A percentile compares a stretch with the other conserved stretches of the same genome.
Conservation (phyloP, 2,329 filamentous ascomycete species). For the Hypoxylon sp. region DNA sequence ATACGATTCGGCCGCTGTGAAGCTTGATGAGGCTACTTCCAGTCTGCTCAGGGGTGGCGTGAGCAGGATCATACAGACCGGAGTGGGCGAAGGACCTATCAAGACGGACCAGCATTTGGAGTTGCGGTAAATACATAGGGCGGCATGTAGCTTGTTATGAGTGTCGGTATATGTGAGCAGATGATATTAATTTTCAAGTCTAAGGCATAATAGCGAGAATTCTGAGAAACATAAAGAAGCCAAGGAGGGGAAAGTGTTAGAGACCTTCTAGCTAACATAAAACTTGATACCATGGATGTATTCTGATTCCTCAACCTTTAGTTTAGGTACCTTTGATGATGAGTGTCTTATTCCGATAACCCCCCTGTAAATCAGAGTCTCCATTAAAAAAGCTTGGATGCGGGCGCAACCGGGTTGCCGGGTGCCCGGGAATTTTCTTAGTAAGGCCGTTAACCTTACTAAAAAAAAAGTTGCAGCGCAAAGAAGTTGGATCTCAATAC, state of each 20-base stretch:
- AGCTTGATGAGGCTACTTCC: constrained; percentile 74
- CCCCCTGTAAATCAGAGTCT: constrained; percentile 9
- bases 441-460: constrained; percentile 24
- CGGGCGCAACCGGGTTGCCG: constrained; percentile 6
- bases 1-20: constrained; percentile 62
- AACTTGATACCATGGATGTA: background rate
- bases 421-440: constrained; percentile 6
- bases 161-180: background rate
- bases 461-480: constrained; percentile 3
- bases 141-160: background rate
- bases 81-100: constrained; percentile 88
- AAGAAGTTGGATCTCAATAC: background rate
- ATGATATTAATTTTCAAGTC: constrained; percentile 23
- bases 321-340: background rate
- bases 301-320: background rate
- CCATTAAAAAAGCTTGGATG: constrained; percentile 31
- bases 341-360: background rate
- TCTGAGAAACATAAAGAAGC: background rate
- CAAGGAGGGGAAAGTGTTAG: background rate
- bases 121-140: constrained; percentile 62
- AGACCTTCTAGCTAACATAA: background rate
- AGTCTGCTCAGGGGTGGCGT: constrained; percentile 80
- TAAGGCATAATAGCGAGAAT: background rate
- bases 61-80: constrained; percentile 88
- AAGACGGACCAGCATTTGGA: constrained; percentile 83